Base-by-base conservation (phyloP, 2,329 filamentous ascomycete genomes). In the Diatrype stigma region DNA sequence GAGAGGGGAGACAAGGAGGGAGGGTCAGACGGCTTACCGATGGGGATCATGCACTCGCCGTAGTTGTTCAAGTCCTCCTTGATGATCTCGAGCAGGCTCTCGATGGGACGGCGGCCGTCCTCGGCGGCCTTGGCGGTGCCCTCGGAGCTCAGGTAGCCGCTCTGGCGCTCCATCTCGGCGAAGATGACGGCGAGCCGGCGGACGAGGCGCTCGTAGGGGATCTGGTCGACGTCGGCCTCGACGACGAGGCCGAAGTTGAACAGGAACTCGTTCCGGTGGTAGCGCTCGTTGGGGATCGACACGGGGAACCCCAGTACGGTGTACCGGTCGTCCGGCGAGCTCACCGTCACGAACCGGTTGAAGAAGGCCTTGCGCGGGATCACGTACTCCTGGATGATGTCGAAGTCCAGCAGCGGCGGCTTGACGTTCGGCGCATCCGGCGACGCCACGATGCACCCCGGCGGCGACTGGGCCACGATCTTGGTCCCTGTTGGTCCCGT, bases 21-120 rank as follows among this genome's bases (percentile, higher is more conserved):
- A 49, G 34, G 37, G 35, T n/a, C n/a, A n/a, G n/a, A n/a, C 38
- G 16, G 75, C 81, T 56, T 73, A 92, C 89, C 89, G 56, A 96
- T 93, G 0, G 92, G 92, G 63, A 96, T 96, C 92, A 96, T 96
- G 77, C 92, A 96, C 73, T 99, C 94, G 65, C 90, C 92, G 65
- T 96, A 99, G 62, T 95, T 95, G 66, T 97, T 96, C 60, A 99
- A 67, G 67, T 99, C 92, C 71, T 96, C 84, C 65, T 85, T 85
- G 51, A 88, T 79, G 54, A 87, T 87, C 70, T 87, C 91, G 60
- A 97, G 78, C 58, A 99, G 72, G 59, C 88, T 90, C 73, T 93
- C 89, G 63, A 96, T 95, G 3, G 81, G 75, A 69, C 89, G 73
- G 74, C 86, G 47, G 79, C 78, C 66, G 78, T 77, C 68, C 12